Evolutionary conservation across 2,329 filamentous ascomycete species (phyloP).

Genomic region (Penicillium sp.): DNA sequence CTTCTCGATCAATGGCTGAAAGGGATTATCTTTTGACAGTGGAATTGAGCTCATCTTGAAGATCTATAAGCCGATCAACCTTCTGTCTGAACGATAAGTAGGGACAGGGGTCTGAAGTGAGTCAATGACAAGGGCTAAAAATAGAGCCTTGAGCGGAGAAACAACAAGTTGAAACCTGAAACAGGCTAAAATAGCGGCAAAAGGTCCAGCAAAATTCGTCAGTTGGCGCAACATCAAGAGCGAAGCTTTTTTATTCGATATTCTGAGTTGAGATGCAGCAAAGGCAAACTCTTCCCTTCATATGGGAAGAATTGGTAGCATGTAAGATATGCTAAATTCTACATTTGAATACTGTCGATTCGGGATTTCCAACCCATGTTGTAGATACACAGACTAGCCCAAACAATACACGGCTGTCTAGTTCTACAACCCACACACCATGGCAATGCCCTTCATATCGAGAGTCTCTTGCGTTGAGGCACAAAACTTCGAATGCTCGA

Average conservation of each 20-base stretch:
- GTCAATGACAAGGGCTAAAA: not conserved
- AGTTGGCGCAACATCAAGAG: not conserved
- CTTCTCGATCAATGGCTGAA: conserved; percentile 17
- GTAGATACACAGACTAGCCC: not conserved
- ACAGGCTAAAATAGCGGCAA: not conserved
- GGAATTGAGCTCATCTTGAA: not conserved
- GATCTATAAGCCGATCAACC: not conserved
- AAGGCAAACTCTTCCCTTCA: no score
- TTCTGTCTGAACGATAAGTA: not conserved
- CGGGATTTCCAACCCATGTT: no score
- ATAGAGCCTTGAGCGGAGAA: not conserved
- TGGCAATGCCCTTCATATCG: no score
- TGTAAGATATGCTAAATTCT: no score
- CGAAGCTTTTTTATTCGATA: no score
- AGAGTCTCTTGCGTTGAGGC: no score
- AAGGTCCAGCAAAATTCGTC: not conserved
- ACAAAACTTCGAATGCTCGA: no score
- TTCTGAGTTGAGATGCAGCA: no score
- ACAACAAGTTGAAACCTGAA: not conserved
- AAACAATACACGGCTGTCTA: not conserved
- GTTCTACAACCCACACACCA: no score
- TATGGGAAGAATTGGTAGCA: no score
- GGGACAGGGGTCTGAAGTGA: not conserved
- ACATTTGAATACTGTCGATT: no score
- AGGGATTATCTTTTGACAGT: conserved; percentile 21